Conservation (phyloP, 2,329 filamentous ascomycete genomes). For the Aureobasidium sp. region DNA sequence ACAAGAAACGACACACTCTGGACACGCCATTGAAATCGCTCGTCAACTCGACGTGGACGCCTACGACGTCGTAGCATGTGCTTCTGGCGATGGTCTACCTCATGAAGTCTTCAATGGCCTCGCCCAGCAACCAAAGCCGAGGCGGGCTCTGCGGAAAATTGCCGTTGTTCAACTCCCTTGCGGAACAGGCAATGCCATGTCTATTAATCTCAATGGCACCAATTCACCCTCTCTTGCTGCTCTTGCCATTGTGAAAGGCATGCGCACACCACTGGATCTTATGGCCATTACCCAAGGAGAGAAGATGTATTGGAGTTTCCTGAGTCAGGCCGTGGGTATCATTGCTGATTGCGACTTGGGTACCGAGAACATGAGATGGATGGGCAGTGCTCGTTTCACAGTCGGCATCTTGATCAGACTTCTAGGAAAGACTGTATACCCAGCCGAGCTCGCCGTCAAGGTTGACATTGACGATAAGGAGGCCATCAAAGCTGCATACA, state of each 20-base stretch:
- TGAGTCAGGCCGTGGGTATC: slow-evolving; percentile 83
- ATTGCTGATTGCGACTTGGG: slow-evolving; percentile 83
- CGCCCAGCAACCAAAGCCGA: slow-evolving; percentile 65
- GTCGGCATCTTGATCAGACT: slow-evolving; percentile 74
- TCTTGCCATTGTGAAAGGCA: slow-evolving; percentile 76
- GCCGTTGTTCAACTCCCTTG: slow-evolving; percentile 84
- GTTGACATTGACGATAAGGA: slow-evolving; percentile 70
- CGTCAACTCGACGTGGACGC: slow-evolving; percentile 66
- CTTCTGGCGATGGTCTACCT: slow-evolving; percentile 84
- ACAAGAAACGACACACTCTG: slow-evolving; percentile 59
- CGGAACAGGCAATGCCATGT: slow-evolving; percentile 90
- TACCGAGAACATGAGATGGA: slow-evolving; percentile 88
- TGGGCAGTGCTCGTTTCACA: slow-evolving; percentile 82
- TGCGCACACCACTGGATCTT: slow-evolving; percentile 76
- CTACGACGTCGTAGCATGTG: slow-evolving; percentile 79
- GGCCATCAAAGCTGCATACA: slow-evolving; percentile 65
- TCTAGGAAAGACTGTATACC: slow-evolving; percentile 68
- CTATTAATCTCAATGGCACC: slow-evolving; percentile 79
- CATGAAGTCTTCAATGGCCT: slow-evolving; percentile 95
- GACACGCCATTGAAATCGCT: slow-evolving; percentile 71
- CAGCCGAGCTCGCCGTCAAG: slow-evolving; percentile 80
- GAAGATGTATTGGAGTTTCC: slow-evolving; percentile 68
- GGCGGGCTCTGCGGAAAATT: slow-evolving; percentile 62
- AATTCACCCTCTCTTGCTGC: slow-evolving; percentile 66
- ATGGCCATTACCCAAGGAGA: slow-evolving; percentile 79